Base-by-base conservation (phyloP, 768 basidiomycete genomes). In the Lepiota venenata region DNA sequence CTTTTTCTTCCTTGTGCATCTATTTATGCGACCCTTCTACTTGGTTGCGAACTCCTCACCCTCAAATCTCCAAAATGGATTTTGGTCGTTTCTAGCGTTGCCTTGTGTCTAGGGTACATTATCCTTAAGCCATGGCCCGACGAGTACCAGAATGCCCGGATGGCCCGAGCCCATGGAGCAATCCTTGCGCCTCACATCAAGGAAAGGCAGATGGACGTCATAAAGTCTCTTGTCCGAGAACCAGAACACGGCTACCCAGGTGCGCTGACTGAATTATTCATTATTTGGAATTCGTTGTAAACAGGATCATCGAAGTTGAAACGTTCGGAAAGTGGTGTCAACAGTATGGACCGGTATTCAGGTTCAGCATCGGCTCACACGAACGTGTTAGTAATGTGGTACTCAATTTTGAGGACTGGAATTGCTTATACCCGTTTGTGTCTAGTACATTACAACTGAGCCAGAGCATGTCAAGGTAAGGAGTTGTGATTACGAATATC, bases 281-380 rank as follows among this genome's bases (percentile, higher is more conserved):
- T 3, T 22, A 14, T 18, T 7, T 32, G 8, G 10, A 2, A 32
- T 32, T 8, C 32, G 32, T 32, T 32, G 32, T 8, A 32, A 32
- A 21, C 16, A 18, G 18, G 14, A 37, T 4, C 1, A 20, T 29
- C 47, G 14, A 49, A 76, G 74, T 63, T 18, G 70, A 72, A 15
- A 35, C 60, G 0, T 60, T 71, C 15, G 32, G 50, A 12, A 52
- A 59, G 4, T 66, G 65, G 62, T 45, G 56, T 1, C 22, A 63
- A 25, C 47, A 63, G 27, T 69, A 72, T 58, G 74, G 74, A n/a
- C 61, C 69, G 35, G 67, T 65, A 2, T 71, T 61, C 50, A 61
- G 64, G 27, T 36, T 71, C 22, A 63, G 61, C 35, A 42, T 71
- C 10, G 48, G 70, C 39, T 63, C 62, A 15, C 67, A 71, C 53